Evolutionary conservation across 2,329 filamentous ascomycete species (phyloP), one percentile per base, ranked within the genome.

Genomic region (Penicillium sp.): DNA sequence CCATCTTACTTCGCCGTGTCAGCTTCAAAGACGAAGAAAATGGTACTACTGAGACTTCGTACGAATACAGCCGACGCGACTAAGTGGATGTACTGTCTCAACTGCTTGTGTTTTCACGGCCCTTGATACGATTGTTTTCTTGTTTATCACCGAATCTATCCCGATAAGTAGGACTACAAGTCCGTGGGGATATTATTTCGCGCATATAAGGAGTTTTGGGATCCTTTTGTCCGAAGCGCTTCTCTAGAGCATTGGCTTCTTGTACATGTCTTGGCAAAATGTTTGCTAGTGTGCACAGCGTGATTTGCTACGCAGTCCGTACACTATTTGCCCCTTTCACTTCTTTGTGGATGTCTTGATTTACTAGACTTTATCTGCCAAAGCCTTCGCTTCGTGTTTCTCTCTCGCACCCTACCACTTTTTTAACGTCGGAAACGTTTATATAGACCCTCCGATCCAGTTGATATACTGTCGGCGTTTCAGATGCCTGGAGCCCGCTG

Each of bases 11-110:
- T 29, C 76, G 77, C 8, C 70, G 72, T 19, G 75, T 77, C 48
- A 76, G 75, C 56, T 75, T 76, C 61, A 79, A 77, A 63, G 75
- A 78, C 58, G 78, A 79, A 65, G 78, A 80, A 66, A 52, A 63
- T 5, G 71, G 69, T 29, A 66, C 68, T 21, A 71, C 69, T 35
- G 76, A 78, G 60, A 74, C 72, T 48, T 76, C 74, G n/a, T 79
- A 77, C 60, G 77, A 79, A 68, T 73, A 68, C 61, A 72, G 70
- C 59, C 73, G 73, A 58, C 71, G 73, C 49, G 73, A 76, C 63
- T 76, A 68, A 67, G 64, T 30, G 49, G 48, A n/a, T 49, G 38
- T 51, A 51, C 48, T 54, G 52, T 55, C 51, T 48, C 47, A 52
- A 54, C 35, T 52, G 30, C 60, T 60, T 60, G 49, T 62, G 50